Base-by-base conservation (phyloP, 2,329 filamentous ascomycete species). In the Phyllosticta citrichinensis region DNA sequence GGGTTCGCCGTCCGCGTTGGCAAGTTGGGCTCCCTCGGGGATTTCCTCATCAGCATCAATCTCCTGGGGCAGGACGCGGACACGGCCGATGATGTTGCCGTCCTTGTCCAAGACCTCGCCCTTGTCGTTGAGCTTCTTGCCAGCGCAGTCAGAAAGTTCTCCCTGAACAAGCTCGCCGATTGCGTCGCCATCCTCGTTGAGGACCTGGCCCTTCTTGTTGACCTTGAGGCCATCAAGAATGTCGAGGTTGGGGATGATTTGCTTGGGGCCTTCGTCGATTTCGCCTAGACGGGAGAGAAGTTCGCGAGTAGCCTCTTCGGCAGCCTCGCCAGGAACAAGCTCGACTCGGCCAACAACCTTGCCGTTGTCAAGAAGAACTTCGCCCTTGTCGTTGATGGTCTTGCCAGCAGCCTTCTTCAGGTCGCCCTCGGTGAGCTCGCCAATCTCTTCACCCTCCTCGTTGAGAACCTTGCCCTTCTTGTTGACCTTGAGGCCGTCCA, bases 51-150 rank as follows among this genome's bases (percentile, higher is more conserved):
- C 30, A 19, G 66, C 67, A 47, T 73, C 66, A 59, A 73, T 65
- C 52, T 74, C 69, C 65, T 78, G 76, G 11, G 79, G 77, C 4
- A 81, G 73, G n/a, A 79, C 76, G 66, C 82, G 77, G 64, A 85
- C 82, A 64, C 81, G 81, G 51, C 84, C 85, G 63, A 87, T 79
- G 64, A 87, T 77, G 52, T 85, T 84, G 53, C 84, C 84, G 54
- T 83, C 80, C 69, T 80, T 83, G 69, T 86, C 84, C 68, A 86
- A 77, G 61, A 87, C 82, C 67, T 87, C 84, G 20, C 84, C 84
- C 71, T 85, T 77, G 62, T 79, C 80, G 65, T 87, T 85, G 65
- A 85, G 76, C 71, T 86, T 87, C 75, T 85, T 86, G 62, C 85
- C 80, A 19, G 85, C 82, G 64, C 84, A 86, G 64, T 86, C 82